Base-by-base conservation (phyloP, 2,329 filamentous ascomycete genomes). In the Amesomyces nigricolor region DNA sequence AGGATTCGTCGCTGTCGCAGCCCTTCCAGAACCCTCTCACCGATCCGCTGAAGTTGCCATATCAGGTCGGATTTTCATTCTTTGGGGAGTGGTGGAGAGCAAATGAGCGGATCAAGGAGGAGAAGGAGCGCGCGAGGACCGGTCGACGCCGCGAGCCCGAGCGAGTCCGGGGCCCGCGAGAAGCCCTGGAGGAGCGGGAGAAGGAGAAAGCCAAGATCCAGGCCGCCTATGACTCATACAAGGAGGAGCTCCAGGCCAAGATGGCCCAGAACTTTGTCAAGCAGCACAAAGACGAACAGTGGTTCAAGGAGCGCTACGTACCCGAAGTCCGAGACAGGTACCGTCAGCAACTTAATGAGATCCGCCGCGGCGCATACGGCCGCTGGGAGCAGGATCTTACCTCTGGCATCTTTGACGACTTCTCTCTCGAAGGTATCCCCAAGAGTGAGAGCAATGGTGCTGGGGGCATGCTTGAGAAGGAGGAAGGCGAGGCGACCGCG, bases 251-350 rank as follows among this genome's bases (percentile, higher is more conserved):
- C 2, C 83, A 87, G 64, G 82, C 79, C 4, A 86, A 85, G 68
- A 92, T 96, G 87, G 91, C 94, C 0, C 85, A 91, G 61, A 78
- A 82, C 1, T 99, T 99, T 68, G 94, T 99, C 42, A 83, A 87
- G 48, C 87, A 91, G 64, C 94, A 99, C 72, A 96, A 95, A 69
- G 85, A 85, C 43, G 94, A 99, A 70, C 92, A 99, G 68, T 99
- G 94, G 94, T 99, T 99, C 74, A 89, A 87, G 64, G 94, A 99
- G 72, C 86, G 90, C 68, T 99, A 99, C 65, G 86, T 95, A 30
- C 82, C 89, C 1, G 89, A 94, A 63, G 83, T 92, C 53, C 80
- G 89, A 51, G 86, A 91, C 62, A 78, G 81, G 2, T 83, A 96
- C 65, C 85, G 87, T 54, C 75, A 77, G 57, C 87, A 89, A 65